Base-by-base conservation (phyloP, 176 grass and related monocot genomes). In the Avena atlantica region DNA sequence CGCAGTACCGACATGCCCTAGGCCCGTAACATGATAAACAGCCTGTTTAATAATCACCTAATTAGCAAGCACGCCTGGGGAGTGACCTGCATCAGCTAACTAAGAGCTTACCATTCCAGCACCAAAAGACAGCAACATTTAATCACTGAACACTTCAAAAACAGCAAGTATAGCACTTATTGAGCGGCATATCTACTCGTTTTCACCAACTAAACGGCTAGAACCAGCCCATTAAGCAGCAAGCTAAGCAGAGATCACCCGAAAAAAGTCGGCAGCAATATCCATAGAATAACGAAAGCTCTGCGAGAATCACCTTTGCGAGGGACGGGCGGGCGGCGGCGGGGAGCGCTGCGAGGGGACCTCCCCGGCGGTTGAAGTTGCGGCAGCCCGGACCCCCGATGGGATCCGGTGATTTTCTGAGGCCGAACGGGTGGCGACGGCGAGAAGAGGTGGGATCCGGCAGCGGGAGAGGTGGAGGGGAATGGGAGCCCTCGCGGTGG, bases 401-500 rank as follows among this genome's bases (percentile, higher is more conserved):
- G 29, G 56, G 79, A 89, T 53, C 81, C 81, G 82, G 66, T 29
- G 91, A 78, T 90, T 67, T 66, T 87, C 82, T 20, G 67, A 10
- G 58, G 76, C 56, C 72, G 56, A 83, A 45, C 56, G 19, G 87
- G 72, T 69, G 74, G 65, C 51, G 7, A 72, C 56, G 51, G 76
- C 67, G 74, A 57, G 66, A 47, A 1, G 45, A 59, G 44, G 53
- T 2, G 82, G 86, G 93, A 95, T 95, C 91, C 88, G 78, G 68
- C 74, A 75, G 89, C 57, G 61, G 63, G 42, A 27, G 72, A 4
- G 62, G 76, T 3, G 70, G 17, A 42, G 65, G 25, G 59, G 65
- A 85, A 77, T 76, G 85, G 70, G 58, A 71, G 84, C 84, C 55
- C 82, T 71, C 80, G 84, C 23, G 66, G 59, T 51, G 21, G 74